Evolutionary conservation across 2,329 filamentous ascomycete species (phyloP).

Genomic region (Xenoacremonium recifei): DNA sequence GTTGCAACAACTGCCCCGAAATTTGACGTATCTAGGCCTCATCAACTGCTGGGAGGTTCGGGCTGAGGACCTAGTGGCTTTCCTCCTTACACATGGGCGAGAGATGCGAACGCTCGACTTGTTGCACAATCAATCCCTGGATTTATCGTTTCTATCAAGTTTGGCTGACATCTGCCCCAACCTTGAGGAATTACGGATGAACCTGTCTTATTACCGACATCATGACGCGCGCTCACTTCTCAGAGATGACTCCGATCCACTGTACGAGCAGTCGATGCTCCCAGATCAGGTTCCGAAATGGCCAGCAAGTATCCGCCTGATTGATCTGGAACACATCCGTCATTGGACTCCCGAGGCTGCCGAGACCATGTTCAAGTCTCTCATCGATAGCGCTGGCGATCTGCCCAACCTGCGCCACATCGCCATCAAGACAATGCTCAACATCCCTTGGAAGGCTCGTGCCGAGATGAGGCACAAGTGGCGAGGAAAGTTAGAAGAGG

Average conservation of each 20-base stretch:
- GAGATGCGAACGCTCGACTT: conserved; percentile 67
- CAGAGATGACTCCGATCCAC: conserved; percentile 67
- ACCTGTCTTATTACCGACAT: conserved; percentile 74
- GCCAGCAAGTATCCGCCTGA: conserved; percentile 67
- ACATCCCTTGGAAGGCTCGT: conserved; percentile 78
- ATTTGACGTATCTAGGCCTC: conserved; percentile 67
- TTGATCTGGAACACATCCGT: conserved; percentile 76
- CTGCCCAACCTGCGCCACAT: conserved; percentile 69
- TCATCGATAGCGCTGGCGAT: conserved; percentile 67
- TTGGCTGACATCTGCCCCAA: conserved; percentile 68
- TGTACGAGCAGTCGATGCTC: conserved; percentile 68
- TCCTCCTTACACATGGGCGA: conserved; percentile 65
- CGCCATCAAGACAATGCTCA: conserved; percentile 73
- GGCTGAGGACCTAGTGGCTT: conserved; percentile 63
- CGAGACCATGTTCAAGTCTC: conserved; percentile 74
- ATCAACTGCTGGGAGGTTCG: conserved; percentile 76
- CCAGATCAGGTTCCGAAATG: conserved; percentile 69
- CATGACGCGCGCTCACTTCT: conserved; percentile 52
- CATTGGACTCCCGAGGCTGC: conserved; percentile 71
- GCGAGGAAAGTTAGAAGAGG: conserved; percentile 65
- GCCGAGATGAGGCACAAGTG: conserved; percentile 77
- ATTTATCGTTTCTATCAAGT: conserved; percentile 68
- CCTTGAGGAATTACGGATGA: conserved; percentile 70
- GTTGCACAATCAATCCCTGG: conserved; percentile 76
- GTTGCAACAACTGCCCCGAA: conserved; percentile 65